phyloP scores from a whole-genome alignment of 805 yeast species.

The Nakazawaea wyomingensis region DNA sequence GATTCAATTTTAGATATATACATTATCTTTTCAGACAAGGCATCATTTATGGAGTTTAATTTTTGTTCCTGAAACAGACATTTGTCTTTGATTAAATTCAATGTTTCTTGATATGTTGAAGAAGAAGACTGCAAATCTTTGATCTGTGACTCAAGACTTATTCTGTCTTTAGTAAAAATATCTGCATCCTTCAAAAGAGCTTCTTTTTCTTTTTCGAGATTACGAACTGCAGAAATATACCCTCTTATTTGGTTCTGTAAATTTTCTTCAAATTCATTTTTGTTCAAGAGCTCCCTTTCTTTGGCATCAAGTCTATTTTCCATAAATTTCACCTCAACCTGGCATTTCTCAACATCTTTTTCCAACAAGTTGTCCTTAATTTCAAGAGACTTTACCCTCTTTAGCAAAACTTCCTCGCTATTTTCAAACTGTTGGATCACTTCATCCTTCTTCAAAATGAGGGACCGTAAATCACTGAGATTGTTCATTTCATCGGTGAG shows the following conservation, averaged over 20 bases:
- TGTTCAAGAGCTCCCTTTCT: neutral
- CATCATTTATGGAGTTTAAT: slow-evolving; percentile 1
- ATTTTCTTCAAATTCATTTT: neutral
- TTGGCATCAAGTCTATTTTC: neutral
- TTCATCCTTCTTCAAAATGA: neutral
- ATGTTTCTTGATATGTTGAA: neutral
- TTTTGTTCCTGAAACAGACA: neutral
- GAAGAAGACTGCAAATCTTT: neutral
- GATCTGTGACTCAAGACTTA: neutral
- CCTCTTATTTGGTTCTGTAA: neutral
- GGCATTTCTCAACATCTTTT: neutral
- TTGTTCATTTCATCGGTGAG: neutral
- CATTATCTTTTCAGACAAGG: neutral
- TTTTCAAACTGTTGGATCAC: neutral
- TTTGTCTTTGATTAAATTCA: neutral
- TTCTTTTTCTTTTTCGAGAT: neutral
- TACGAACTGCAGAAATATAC: neutral
- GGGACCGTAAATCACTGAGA: neutral
- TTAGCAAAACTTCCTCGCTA: neutral
- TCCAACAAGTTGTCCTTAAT: neutral
- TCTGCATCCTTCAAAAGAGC: neutral
- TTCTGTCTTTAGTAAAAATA: neutral
- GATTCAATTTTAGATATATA: neutral
- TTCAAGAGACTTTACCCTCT: neutral
- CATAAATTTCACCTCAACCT: neutral